Evolutionary conservation across 2,329 filamentous ascomycete species (phyloP), one percentile per base, ranked within the genome.

Genomic region (Talaromyces sp.): DNA sequence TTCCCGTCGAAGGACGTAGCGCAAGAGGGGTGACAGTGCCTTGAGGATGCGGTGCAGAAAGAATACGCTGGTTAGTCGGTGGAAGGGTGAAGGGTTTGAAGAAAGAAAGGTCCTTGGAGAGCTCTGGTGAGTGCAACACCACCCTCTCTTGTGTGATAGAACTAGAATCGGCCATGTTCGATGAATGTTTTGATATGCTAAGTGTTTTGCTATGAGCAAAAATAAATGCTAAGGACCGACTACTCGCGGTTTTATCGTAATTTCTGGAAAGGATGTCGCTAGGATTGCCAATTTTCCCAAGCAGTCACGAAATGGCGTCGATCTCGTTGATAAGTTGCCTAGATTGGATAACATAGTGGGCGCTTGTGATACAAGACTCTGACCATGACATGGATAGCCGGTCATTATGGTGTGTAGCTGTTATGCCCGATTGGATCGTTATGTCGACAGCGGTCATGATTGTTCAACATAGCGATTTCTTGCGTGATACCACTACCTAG

Each of bases 51-150:
- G 75, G 76, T 19, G 66, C 48, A 9, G 74, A 73, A 2, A 78
- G 73, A 13, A 66, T 57, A 5, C 74, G 72, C 59, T 78, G 75
- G 60, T 78, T 78, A n/a, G 64, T 70, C 9, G 70, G 35, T 28
- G 75, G 73, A 5, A 78, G 70, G 21, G 69, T 59, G 57, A 78
- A 77, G 2, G 74, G 63, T 50, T 76, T 69, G 60, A 78, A 77
- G 41, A 35, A 28, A 6, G 39, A 21, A 6, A 43, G 19, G n/a
- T 43, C 17, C 19, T 19, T 15, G n/a, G 13, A 43, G 15, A n/a
- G n/a, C 15, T 19, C 41, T 8, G 22, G 41, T 22, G 21, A 45
- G 4, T 45, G 41, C 22, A 28, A 22, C 41, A 4, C 41, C 41
- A 15, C n/a, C n/a, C n/a, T 45, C 28, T 45, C 41, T 45, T 45